Percentiles rank a stretch among this genome's conserved stretches.
Evolutionary conservation across 768 basidiomycete genomes (phyloP).

Genomic region (Chalciporus chontae): DNA sequence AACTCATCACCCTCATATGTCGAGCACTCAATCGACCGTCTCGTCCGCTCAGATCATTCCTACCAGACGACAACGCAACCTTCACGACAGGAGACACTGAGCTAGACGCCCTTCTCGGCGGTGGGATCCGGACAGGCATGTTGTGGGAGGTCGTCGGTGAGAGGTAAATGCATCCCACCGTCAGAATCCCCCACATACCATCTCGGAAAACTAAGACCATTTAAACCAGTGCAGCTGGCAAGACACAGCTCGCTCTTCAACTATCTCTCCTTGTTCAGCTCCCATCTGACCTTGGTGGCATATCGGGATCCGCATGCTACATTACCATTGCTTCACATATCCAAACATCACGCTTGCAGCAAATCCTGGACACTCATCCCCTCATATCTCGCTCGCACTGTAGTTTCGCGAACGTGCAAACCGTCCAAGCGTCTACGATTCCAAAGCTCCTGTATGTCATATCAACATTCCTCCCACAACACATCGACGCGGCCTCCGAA

Average conservation of each 20-base stretch:
- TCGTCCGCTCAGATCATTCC: constrained; percentile 38
- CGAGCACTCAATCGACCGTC: constrained; percentile 38
- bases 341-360: constrained; percentile 62
- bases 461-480: constrained; percentile 48
- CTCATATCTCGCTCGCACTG: constrained; percentile 41
- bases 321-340: constrained; percentile 70
- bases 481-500: constrained; percentile 38
- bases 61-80: constrained; percentile 37
- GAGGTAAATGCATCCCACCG: constrained; percentile 50
- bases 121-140: constrained; percentile 76
- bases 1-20: constrained; percentile 50
- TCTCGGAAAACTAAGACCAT: constrained; percentile 4
- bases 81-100: constrained; percentile 72
- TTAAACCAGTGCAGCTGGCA: constrained; percentile 77
- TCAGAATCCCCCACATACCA: neutral
- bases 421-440: constrained; percentile 53
- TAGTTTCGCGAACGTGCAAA: constrained; percentile 57
- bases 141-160: constrained; percentile 89
- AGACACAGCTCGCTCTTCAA: constrained; percentile 89
- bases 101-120: constrained; percentile 70
- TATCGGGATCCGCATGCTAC: constrained; percentile 70
- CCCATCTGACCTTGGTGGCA: constrained; percentile 50
- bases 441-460: constrained; percentile 55
- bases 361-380: constrained; percentile 56
- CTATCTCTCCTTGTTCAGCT: constrained; percentile 78